Conservation (phyloP, 441 rosid species). For the Euphorbia neoarborescens region DNA sequence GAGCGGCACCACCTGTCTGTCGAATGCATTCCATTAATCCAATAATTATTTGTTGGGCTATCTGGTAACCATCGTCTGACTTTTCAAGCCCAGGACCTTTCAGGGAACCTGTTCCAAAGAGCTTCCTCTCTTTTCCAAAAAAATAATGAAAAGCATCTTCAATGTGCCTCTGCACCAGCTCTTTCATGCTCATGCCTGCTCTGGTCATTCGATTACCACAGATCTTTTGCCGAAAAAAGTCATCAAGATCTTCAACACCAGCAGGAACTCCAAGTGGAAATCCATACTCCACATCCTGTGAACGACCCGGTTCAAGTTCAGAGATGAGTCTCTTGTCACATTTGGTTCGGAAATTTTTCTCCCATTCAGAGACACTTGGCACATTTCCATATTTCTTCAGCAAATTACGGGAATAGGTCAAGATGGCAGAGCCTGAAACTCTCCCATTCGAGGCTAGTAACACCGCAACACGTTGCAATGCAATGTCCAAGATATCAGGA, state of each 20-base stretch:
- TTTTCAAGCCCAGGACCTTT: slow-evolving; percentile 52
- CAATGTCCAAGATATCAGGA: slow-evolving; percentile 73
- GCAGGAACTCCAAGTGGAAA: slow-evolving; percentile 74
- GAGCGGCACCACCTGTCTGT: slow-evolving; percentile 97
- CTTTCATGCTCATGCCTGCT: slow-evolving; percentile 81
- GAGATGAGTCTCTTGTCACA: slow-evolving; percentile 80
- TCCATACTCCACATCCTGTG: slow-evolving; percentile 69
- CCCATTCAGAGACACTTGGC: slow-evolving; percentile 88
- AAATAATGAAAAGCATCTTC: slow-evolving; percentile 59
- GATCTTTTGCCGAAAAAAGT: slow-evolving; percentile 79
- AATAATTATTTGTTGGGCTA: slow-evolving; percentile 71
- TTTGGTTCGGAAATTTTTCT: slow-evolving; percentile 57
- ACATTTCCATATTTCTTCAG: slow-evolving; percentile 64
- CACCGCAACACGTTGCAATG: slow-evolving; percentile 54
- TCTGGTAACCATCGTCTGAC: slow-evolving; percentile 64
- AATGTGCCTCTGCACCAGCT: slow-evolving; percentile 59
- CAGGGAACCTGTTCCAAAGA: slow-evolving; percentile 42
- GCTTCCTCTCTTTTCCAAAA: slow-evolving; percentile 57
- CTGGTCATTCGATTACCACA: slow-evolving; percentile 57
- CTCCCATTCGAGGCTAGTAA: slow-evolving; percentile 63
- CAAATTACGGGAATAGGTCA: slow-evolving; percentile 69
- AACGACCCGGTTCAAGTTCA: slow-evolving; percentile 82
- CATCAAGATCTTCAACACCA: slow-evolving; percentile 87
- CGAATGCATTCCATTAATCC: slow-evolving; percentile 74
- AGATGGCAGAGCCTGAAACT: slow-evolving; percentile 57